Conservation (phyloP, 805 yeast species). For the Isabelozyma gotoi region DNA sequence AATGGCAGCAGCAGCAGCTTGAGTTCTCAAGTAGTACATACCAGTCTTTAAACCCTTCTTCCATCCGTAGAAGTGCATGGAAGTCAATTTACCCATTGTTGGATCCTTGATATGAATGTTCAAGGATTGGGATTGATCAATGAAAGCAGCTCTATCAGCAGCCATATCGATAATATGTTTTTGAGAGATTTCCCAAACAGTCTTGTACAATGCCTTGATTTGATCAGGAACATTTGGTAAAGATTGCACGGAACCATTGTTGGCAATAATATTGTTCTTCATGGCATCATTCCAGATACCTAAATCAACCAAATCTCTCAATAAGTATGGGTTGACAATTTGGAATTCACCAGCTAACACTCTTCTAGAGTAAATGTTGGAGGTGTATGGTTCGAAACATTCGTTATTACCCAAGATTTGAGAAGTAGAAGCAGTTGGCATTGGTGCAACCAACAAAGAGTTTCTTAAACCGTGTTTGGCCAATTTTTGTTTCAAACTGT, state of each 20-base stretch:
- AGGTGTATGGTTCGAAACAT: conserved; percentile 64
- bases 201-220: conserved; percentile 54
- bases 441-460: conserved; percentile 61
- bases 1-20: conserved; percentile 96
- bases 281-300: conserved; percentile 58
- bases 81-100: conserved; percentile 93
- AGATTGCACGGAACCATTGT: conserved; percentile 58
- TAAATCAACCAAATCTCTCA: conserved; percentile 56
- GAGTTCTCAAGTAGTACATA: conserved; percentile 96
- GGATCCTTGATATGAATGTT: conserved; percentile 87
- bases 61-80: conserved; percentile 99
- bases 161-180: conserved; percentile 60
- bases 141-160: conserved; percentile 75
- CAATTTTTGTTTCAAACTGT: conserved; percentile 47
- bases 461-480: conserved; percentile 54
- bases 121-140: conserved; percentile 91
- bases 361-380: conserved; percentile 62
- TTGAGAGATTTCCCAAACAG: conserved; percentile 64
- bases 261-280: conserved; percentile 55
- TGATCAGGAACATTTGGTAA: conserved; percentile 55
- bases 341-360: conserved; percentile 66
- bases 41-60: conserved; percentile 97
- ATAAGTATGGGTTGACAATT: conserved; percentile 58
- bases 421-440: conserved; percentile 69
- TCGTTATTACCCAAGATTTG: conserved; percentile 62